phyloP scores from a whole-genome alignment of 106 monocot species.

The Allium fistulosum region DNA sequence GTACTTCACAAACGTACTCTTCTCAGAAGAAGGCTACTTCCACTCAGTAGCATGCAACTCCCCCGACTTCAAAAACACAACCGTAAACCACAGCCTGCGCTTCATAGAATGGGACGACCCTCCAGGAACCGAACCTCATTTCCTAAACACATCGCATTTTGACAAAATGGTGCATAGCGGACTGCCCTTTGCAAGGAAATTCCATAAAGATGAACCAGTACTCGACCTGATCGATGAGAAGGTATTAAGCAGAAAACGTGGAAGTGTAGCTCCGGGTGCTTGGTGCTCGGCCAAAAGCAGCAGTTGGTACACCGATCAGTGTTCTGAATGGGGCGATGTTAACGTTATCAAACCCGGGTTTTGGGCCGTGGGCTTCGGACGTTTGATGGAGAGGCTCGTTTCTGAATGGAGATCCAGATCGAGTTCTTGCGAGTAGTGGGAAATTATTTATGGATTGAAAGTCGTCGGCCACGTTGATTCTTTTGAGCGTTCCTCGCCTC shows the following conservation, averaged over 20 bases:
- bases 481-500: neutral
- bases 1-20: slow-evolving; percentile 56
- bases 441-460: neutral
- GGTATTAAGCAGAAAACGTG: slow-evolving; percentile 20
- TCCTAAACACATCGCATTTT: slow-evolving; percentile 31
- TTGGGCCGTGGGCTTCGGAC: slow-evolving; percentile 16
- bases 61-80: slow-evolving; percentile 39
- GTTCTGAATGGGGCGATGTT: slow-evolving; percentile 45
- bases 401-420: slow-evolving; percentile 15
- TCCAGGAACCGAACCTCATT: slow-evolving; percentile 44
- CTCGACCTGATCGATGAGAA: slow-evolving; percentile 40
- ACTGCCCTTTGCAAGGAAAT: slow-evolving; percentile 37
- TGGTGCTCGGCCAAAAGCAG: slow-evolving; percentile 38
- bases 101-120: slow-evolving; percentile 51
- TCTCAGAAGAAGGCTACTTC: slow-evolving; percentile 54
- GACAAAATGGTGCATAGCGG: slow-evolving; percentile 27
- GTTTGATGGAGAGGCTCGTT: slow-evolving; percentile 16
- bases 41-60: slow-evolving; percentile 60
- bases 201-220: slow-evolving; percentile 31
- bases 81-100: slow-evolving; percentile 44
- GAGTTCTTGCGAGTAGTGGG: slow-evolving; percentile 17
- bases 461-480: neutral
- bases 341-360: slow-evolving; percentile 30
- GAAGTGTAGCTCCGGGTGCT: slow-evolving; percentile 35
- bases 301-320: slow-evolving; percentile 38